Conservation (phyloP, 2,329 filamentous ascomycete genomes). For the Penicillium olsonii region DNA sequence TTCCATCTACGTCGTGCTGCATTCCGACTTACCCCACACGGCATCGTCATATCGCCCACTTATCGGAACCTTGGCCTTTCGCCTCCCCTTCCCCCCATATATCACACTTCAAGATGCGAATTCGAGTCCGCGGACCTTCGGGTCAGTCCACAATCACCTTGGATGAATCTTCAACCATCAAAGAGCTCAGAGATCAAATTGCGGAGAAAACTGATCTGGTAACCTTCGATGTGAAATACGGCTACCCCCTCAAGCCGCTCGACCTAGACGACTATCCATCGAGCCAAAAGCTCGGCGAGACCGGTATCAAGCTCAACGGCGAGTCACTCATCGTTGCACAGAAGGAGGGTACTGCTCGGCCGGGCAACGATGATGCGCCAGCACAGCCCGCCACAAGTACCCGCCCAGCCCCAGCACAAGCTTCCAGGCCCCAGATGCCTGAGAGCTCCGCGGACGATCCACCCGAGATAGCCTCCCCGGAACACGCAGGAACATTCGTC, state of each 20-base stretch:
- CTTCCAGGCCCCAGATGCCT: conserved; percentile 46
- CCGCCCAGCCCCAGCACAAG: conserved; percentile 14
- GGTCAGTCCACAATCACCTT: conserved; percentile 72
- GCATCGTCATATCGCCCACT: conserved; percentile 11
- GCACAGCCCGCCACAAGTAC: neutral
- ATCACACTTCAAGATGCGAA: too few relatives aligned
- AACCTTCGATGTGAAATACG: conserved; percentile 77
- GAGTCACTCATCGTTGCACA: conserved; percentile 67
- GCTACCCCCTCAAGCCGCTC: conserved; percentile 72
- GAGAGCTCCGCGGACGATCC: conserved; percentile 55
- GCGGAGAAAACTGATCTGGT: conserved; percentile 64
- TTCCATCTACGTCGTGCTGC: too few relatives aligned
- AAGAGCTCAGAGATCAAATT: conserved; percentile 44
- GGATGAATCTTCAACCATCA: conserved; percentile 60
- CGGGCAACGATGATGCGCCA: neutral
- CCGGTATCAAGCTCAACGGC: conserved; percentile 65
- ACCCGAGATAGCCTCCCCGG: conserved; percentile 61
- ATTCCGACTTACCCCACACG: conserved; percentile 14
- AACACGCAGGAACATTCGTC: conserved; percentile 61
- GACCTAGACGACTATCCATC: conserved; percentile 57
- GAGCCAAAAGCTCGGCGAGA: conserved; percentile 54
- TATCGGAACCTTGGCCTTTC: conserved; percentile 1
- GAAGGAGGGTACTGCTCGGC: conserved; percentile 35
- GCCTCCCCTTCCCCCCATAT: neutral
- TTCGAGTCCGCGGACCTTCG: conserved; percentile 73